Evolutionary conservation across 2,329 filamentous ascomycete genomes (phyloP), one percentile per base, ranked within the genome.

Genomic region (Endothia cerciana): DNA sequence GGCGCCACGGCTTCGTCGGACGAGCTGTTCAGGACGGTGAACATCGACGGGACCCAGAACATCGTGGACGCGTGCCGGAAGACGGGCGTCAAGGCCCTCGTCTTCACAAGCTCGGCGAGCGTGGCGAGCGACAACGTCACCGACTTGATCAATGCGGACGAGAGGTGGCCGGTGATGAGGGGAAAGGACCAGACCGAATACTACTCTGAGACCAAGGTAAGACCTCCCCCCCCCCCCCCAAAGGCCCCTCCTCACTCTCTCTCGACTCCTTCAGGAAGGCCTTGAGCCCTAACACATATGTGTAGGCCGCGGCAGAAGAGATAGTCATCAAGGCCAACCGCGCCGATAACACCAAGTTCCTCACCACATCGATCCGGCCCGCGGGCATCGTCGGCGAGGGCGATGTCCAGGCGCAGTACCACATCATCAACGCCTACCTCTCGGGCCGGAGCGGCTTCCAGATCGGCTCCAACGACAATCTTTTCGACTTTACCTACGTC

Each of bases 341-440:
- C 68, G 71, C 80, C 60, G 82, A 78, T 72, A 71, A 84, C 64
- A 80, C 82, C 61, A 80, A 81, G 53, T 87, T 97, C 77, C 82
- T 92, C 11, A 97, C 93, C n/a, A 87, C 87, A 73, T 84, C 93
- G 38, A 85, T 98, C 70, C 91, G 95, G 19, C 92, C 94, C 7
- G 91, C 93, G 15, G 92, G 92, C 70, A 96, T 98, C 77, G 92
- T 97, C 74, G 94, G 94, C 73, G 92, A 95, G 74, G 92, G 92
- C 72, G 95, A 99, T 80, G 87, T 87, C 62, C 90, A 93, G 74
- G 79, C 89, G 17, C 87, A 94, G 41, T 87, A 89, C 69, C 87
- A 90, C 71, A 85, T 97, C 69, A 82, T 97, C 73, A 85, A 88
- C 69, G 87, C 91, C 72, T 91, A 90, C 75, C 82, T 84, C 66